phyloP scores from a whole-genome alignment of 2,329 filamentous ascomycete genomes.

The Microsporum canis region DNA sequence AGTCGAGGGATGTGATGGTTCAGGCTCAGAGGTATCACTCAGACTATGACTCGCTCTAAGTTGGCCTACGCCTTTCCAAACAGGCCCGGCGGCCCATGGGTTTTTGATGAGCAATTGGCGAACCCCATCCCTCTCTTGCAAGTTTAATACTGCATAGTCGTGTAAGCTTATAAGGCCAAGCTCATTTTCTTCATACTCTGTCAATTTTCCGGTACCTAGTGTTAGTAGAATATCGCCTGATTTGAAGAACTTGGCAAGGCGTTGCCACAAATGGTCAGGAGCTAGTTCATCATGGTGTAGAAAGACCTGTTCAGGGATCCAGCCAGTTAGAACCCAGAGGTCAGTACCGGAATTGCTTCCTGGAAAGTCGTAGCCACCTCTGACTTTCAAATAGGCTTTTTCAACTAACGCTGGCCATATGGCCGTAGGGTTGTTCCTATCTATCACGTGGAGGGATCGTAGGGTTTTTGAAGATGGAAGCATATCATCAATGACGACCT shows the following conservation, averaged over 20 bases:
- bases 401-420: slow-evolving; percentile 89
- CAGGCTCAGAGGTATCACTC: slow-evolving; percentile 9
- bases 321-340: slow-evolving; percentile 81
- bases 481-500: slow-evolving; percentile 78
- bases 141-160: slow-evolving; percentile 81
- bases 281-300: slow-evolving; percentile 76
- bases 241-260: slow-evolving; percentile 62
- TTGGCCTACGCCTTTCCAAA: slow-evolving; percentile 21
- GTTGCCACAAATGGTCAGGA: slow-evolving; percentile 62
- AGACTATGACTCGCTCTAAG: slow-evolving; percentile 10
- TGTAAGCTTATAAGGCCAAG: slow-evolving; percentile 80
- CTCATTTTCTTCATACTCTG: slow-evolving; percentile 61
- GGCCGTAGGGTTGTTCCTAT: slow-evolving; percentile 66
- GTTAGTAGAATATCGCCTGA: slow-evolving; percentile 77
- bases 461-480: slow-evolving; percentile 64
- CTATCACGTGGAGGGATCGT: slow-evolving; percentile 74
- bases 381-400: slow-evolving; percentile 91
- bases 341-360: slow-evolving; percentile 96
- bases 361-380: slow-evolving; percentile 93
- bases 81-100: slow-evolving; percentile 70
- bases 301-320: slow-evolving; percentile 94
- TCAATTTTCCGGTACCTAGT: slow-evolving; percentile 76
- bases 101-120: slow-evolving; percentile 80
- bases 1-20: slow-evolving; percentile 16
- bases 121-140: slow-evolving; percentile 53